Evolutionary conservation across 768 basidiomycete genomes (phyloP), one percentile per base, ranked within the genome.

Genomic region (Auricularia cornea): DNA sequence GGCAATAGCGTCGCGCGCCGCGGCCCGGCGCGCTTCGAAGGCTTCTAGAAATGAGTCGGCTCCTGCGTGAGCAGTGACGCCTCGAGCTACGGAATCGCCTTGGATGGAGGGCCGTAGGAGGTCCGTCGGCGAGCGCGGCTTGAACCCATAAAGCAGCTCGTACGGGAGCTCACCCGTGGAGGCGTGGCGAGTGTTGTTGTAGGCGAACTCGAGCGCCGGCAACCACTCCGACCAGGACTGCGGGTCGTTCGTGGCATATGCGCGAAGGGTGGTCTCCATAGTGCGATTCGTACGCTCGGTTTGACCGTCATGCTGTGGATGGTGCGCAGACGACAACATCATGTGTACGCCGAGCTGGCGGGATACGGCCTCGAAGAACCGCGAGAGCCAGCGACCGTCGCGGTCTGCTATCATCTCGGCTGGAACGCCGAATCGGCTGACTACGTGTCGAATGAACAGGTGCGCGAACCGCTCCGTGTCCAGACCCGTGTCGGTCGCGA

Each of bases 101-200:
- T 38, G 11, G 10, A 48, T 23, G 20, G 6, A 14, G 44, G 44
- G 6, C 11, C 20, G n/a, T 20, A 48, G 44, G 12, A 48, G 20
- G 20, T 48, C 44, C 10, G 23, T 18, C 6, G 44, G 44, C 6
- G 44, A 12, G 61, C 63, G 64, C 0, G 70, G 68, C 16, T 79
- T 71, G 62, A 64, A 73, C 14, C 68, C 75, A 31, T 67, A 64
- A 60, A 76, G 76, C 23, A 76, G 68, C 31, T 72, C 77, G 70
- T 79, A 79, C 2, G 77, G 79, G 12, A 75, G 70, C 57, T 71
- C 66, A 33, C 70, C 62, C 33, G 76, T 79, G 1, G 77, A 73
- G 1, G 71, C 32, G 60, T 76, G 75, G 2, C 64, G 62, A 31
- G 66, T 40, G 54, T 78, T 78, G 65, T 68, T 70, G 66, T 75